Conservation (phyloP, 257 asterid species). For the Galeopsis tetrahit region DNA sequence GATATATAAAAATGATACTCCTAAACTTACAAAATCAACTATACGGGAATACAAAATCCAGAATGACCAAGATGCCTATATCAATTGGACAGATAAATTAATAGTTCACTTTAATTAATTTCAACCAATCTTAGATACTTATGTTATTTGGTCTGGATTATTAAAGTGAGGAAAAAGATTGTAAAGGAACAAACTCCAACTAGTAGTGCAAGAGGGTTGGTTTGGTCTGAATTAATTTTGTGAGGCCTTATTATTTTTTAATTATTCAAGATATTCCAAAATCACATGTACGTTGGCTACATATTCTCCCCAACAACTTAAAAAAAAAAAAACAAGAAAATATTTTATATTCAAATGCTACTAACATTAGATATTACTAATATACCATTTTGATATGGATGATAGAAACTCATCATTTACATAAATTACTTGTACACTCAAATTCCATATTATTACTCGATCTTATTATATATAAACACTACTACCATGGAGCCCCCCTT, state of each 20-base stretch:
- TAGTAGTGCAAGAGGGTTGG: neutral
- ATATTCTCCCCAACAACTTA: neutral
- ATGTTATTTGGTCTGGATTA: neutral
- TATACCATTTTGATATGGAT: no score
- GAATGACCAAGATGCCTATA: neutral
- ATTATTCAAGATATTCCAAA: neutral
- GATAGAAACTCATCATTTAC: no score
- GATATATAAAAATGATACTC: no score
- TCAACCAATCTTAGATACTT: neutral
- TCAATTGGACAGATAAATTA: neutral
- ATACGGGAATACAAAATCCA: neutral
- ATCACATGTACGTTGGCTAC: constrained; percentile 14
- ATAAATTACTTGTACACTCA: no score
- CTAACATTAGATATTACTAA: no score
- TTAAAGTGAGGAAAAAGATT: neutral
- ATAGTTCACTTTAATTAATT: neutral
- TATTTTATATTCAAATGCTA: no score
- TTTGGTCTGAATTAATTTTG: constrained; percentile 4
- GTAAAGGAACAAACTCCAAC: neutral
- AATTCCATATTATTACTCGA: no score
- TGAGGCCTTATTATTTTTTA: neutral
- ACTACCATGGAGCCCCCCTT: no score
- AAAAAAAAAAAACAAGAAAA: no score
- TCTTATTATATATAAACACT: no score
- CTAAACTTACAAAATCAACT: no score